These are phyloP conservation scores for Corylus heterophylla DNA, from an alignment of 306 rosid genomes.

Conservation along the genomic window DNA sequence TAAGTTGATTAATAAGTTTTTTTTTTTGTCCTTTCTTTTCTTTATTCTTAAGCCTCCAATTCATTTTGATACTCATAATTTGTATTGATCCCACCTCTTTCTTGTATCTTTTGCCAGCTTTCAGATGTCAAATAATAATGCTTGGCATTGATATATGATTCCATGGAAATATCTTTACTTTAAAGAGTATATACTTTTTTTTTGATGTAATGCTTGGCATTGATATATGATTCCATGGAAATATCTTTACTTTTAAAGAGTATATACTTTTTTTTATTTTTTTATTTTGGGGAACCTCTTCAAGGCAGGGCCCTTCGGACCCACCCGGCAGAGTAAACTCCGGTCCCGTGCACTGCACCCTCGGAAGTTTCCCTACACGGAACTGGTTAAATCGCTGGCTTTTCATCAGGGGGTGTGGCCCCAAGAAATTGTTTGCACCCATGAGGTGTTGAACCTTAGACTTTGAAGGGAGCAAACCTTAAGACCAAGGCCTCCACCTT, in stretches of 20 bases:
- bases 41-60: conserved; percentile 8
- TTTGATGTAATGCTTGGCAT: background rate
- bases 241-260: background rate
- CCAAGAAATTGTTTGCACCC: too few relatives aligned
- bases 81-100: background rate
- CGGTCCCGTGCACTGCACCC: too few relatives aligned
- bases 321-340: too few relatives aligned
- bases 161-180: background rate
- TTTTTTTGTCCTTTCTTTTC: background rate
- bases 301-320: too few relatives aligned
- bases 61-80: conserved; percentile 4
- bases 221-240: conserved; percentile 4
- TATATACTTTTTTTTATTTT: background rate
- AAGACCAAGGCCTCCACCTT: too few relatives aligned
- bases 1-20: background rate
- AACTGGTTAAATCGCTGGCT: too few relatives aligned
- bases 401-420: too few relatives aligned
- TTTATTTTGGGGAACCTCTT: too few relatives aligned
- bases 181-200: background rate
- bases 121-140: conserved; percentile 1
- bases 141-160: conserved; percentile 10
- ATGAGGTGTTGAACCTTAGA: too few relatives aligned
- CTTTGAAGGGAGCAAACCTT: too few relatives aligned
- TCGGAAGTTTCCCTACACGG: too few relatives aligned
- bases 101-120: conserved; percentile 23